Conservation (phyloP, 371 early-diverging fungal genomes). For the Choanephora cucurbitarum region DNA sequence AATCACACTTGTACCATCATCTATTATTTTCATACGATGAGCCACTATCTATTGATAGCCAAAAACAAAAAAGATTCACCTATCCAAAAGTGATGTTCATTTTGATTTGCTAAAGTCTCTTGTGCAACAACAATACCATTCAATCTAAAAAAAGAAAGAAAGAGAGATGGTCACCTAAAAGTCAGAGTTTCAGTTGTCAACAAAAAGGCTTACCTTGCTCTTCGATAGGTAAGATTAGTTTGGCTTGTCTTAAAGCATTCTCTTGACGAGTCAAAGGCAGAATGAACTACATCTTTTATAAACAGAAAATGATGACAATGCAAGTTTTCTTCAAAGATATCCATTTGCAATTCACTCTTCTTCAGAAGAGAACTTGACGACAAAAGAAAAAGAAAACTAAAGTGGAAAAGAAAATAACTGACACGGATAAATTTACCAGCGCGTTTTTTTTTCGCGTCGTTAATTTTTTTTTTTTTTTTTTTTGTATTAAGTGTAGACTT, state of each 20-base stretch:
- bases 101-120: conserved; percentile 4
- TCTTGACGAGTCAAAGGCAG: background rate
- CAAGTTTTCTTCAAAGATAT: conserved; percentile 19
- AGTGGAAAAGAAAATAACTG: background rate
- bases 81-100: conserved; percentile 19
- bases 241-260: conserved; percentile 7
- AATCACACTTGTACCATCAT: conserved; percentile 28
- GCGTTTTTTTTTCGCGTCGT: no score
- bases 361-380: no score
- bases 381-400: no score
- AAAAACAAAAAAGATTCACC: conserved; percentile 9
- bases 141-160: conserved; percentile 4
- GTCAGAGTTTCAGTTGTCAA: no score
- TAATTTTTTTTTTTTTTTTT: background rate
- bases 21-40: conserved; percentile 12
- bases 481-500: no score
- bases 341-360: background rate
- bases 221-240: conserved; percentile 11
- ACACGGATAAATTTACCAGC: no score
- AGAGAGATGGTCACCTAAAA: no score
- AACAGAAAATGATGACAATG: conserved; percentile 24
- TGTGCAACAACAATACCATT: conserved; percentile 25
- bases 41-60: background rate
- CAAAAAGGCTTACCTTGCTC: conserved; percentile 17
- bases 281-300: conserved; percentile 14